A percentile compares a stretch with the other conserved stretches of the same genome.
Conservation (phyloP, 140 eudicot species). For the Erigeron philadelphicus region DNA sequence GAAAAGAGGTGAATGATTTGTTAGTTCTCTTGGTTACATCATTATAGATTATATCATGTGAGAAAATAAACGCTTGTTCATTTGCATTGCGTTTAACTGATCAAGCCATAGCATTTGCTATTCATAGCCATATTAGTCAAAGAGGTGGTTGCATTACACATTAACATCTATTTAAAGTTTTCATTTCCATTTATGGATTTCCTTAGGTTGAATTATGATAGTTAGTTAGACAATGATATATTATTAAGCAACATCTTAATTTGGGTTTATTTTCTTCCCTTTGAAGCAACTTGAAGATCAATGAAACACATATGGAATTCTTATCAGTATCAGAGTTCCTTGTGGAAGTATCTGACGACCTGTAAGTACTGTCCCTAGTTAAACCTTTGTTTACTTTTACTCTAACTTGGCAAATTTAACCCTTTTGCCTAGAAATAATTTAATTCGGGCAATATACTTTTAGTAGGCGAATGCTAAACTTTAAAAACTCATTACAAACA, state of each 20-base stretch:
- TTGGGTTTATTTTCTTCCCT: slow-evolving; percentile 17
- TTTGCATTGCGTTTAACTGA: neutral
- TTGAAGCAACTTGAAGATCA: slow-evolving; percentile 63
- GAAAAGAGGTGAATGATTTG: slow-evolving; percentile 56
- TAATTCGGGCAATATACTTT: no score
- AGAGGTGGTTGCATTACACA: slow-evolving; percentile 7
- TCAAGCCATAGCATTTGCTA: neutral
- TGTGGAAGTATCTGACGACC: slow-evolving; percentile 85
- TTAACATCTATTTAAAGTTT: no score
- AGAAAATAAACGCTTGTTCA: neutral
- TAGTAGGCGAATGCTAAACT: no score
- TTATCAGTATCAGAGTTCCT: slow-evolving; percentile 82
- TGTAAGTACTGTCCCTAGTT: slow-evolving; percentile 50
- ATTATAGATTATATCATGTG: neutral
- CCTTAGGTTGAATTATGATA: no score
- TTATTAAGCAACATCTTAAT: neutral
- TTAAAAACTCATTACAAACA: neutral
- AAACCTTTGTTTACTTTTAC: slow-evolving; percentile 3
- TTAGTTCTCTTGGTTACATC: slow-evolving; percentile 13
- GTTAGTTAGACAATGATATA: neutral
- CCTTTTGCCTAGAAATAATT: no score
- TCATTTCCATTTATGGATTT: no score
- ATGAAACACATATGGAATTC: slow-evolving; percentile 87
- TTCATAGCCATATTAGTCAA: neutral
- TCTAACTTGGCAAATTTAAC: neutral